These are phyloP conservation scores for Hebeloma cylindrosporum DNA, from an alignment of 768 basidiomycete species.

Conservation along the genomic window DNA sequence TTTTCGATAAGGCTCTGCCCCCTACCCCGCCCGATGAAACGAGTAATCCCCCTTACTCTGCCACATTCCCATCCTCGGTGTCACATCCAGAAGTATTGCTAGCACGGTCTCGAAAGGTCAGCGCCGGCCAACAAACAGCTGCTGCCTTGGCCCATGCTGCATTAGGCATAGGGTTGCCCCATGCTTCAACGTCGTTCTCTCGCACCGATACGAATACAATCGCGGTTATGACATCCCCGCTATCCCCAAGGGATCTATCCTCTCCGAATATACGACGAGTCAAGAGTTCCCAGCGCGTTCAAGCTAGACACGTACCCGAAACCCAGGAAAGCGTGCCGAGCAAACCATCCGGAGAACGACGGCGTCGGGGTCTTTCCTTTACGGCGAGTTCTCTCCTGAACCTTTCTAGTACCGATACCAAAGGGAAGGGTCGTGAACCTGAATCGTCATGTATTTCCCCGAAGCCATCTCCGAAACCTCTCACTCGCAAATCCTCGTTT, in stretches of 20 bases:
- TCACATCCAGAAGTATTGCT: conserved; percentile 3
- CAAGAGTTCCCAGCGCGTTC: conserved; percentile 50
- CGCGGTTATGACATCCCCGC: conserved; percentile 36
- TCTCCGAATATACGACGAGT: conserved; percentile 41
- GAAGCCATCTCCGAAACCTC: conserved; percentile 35
- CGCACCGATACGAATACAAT: conserved; percentile 49
- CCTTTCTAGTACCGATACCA: conserved; percentile 35
- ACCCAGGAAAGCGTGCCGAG: conserved; percentile 20
- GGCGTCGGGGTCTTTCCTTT: conserved; percentile 60
- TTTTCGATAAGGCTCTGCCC: conserved; percentile 52
- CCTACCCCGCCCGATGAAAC: conserved; percentile 37
- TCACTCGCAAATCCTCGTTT: conserved; percentile 64
- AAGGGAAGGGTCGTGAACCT: conserved; percentile 47
- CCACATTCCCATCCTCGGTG: conserved; percentile 4
- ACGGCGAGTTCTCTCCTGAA: conserved; percentile 44
- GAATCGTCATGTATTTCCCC: conserved; percentile 22
- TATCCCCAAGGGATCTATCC: conserved; percentile 11
- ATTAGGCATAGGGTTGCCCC: conserved; percentile 58
- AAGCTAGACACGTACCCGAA: conserved; percentile 24
- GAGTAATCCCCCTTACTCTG: conserved; percentile 1
- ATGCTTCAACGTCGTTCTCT: conserved; percentile 43
- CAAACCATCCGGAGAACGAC: conserved; percentile 20
- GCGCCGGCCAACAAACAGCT: conserved; percentile 27
- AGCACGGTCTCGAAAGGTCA: conserved; percentile 7
- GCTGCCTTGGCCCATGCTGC: conserved; percentile 55